These are phyloP conservation scores for Aphanomyces astaci DNA, from an alignment of 352 stramenopile genomes.

Conservation along the genomic window DNA sequence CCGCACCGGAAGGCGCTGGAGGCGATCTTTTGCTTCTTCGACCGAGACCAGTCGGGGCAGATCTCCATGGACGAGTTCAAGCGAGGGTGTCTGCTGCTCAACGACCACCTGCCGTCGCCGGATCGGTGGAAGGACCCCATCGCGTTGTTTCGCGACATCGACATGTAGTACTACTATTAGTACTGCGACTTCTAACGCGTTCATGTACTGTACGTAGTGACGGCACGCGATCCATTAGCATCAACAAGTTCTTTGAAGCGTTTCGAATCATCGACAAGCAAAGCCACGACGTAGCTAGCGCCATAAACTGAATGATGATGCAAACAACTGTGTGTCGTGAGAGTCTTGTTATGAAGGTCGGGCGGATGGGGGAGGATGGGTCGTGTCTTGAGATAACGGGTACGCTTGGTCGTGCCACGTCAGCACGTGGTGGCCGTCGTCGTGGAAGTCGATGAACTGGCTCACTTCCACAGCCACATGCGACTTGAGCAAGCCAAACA, in stretches of 20 bases:
- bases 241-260: constrained; percentile 22
- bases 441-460: constrained; percentile 44
- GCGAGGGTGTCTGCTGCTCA: constrained; percentile 7
- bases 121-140: not conserved
- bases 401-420: not conserved
- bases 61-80: constrained; percentile 26
- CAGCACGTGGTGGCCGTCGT: constrained; percentile 22
- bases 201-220: not conserved
- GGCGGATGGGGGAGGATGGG: not conserved
- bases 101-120: not conserved
- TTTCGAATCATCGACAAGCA: constrained; percentile 7
- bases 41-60: constrained; percentile 11
- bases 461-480: constrained; percentile 65
- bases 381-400: not conserved
- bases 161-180: not conserved
- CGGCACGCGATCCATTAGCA: constrained; percentile 11
- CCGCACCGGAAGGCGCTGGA: constrained; percentile 15
- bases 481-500: constrained; percentile 52
- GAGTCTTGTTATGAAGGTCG: not conserved
- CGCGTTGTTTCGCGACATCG: not conserved
- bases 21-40: constrained; percentile 23
- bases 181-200: not conserved
- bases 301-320: no score
- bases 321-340: no score
- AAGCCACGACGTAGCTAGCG: not conserved